phyloP scores from a whole-genome alignment of 2,329 filamentous ascomycete genomes.

The Cercospora janseana region DNA sequence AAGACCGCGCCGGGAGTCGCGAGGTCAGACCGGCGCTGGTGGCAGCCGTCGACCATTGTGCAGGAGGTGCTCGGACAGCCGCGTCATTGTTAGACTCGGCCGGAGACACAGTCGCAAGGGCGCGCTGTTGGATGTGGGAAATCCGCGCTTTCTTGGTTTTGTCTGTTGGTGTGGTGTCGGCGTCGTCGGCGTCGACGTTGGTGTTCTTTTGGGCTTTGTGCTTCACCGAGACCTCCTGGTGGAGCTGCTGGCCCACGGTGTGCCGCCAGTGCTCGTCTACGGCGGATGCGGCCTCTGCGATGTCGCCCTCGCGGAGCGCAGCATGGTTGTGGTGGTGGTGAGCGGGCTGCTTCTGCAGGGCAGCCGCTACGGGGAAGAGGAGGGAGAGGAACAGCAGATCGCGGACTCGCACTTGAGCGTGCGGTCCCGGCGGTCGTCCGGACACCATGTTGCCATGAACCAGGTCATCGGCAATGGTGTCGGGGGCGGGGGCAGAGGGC shows the following conservation, averaged over 20 bases:
- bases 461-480: conserved; percentile 7
- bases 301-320: conserved; percentile 21
- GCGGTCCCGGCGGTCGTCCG: conserved; percentile 33
- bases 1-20: conserved; percentile 90
- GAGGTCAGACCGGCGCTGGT: conserved; percentile 61
- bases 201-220: conserved; percentile 33
- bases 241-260: conserved; percentile 29
- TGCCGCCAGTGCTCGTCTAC: conserved; percentile 23
- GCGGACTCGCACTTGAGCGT: conserved; percentile 29
- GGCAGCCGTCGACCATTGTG: conserved; percentile 53
- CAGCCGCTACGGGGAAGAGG: conserved; percentile 35
- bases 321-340: conserved; percentile 16
- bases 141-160: conserved; percentile 34
- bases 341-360: conserved; percentile 42
- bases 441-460: conserved; percentile 36
- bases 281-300: conserved; percentile 25
- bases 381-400: conserved; percentile 35
- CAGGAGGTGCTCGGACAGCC: conserved; percentile 93
- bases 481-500: neutral
- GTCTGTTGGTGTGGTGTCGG: conserved; percentile 25
- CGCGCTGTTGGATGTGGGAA: conserved; percentile 69
- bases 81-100: conserved; percentile 56
- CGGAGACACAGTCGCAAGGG: conserved; percentile 97
- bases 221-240: conserved; percentile 28
- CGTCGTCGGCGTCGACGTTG: conserved; percentile 19